phyloP scores from a whole-genome alignment of 768 basidiomycete genomes.

The Fomitopsis serialis region DNA sequence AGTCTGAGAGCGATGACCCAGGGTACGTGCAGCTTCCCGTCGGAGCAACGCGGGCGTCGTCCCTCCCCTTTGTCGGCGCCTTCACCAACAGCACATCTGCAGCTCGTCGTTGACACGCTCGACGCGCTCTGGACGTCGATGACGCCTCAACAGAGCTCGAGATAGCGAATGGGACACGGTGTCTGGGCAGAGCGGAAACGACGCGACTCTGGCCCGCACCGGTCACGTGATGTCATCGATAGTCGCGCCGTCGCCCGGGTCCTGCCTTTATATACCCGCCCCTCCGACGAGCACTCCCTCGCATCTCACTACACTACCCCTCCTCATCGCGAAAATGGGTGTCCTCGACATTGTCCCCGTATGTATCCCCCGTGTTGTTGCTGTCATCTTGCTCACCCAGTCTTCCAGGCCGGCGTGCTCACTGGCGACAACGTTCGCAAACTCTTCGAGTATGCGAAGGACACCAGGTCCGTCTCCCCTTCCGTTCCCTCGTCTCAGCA shows the following conservation, averaged over 20 bases:
- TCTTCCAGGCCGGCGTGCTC: conserved; percentile 79
- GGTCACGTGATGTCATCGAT: too few species aligned
- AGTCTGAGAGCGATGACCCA: too few species aligned
- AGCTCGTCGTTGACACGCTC: too few species aligned
- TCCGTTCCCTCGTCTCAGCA: not conserved
- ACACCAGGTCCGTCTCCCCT: conserved; percentile 58
- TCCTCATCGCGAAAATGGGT: conserved; percentile 47
- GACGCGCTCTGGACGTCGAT: too few species aligned
- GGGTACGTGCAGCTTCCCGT: too few species aligned
- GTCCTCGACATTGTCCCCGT: conserved; percentile 83
- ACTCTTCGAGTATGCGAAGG: conserved; percentile 91
- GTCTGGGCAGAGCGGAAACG: too few species aligned
- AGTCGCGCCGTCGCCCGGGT: not conserved
- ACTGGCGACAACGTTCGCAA: conserved; percentile 94
- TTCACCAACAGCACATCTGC: too few species aligned
- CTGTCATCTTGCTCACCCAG: not conserved
- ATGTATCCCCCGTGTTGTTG: conserved; percentile 24
- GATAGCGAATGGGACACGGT: too few species aligned
- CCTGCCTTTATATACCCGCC: not conserved
- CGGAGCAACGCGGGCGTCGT: too few species aligned
- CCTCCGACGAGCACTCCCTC: not conserved
- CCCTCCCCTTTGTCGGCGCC: too few species aligned
- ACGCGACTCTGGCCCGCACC: too few species aligned
- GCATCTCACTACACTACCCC: not conserved
- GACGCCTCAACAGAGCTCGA: too few species aligned